Base-by-base conservation (phyloP, 1,284 basidiomycete species). In the Pseudozyma tsukubaensis region DNA sequence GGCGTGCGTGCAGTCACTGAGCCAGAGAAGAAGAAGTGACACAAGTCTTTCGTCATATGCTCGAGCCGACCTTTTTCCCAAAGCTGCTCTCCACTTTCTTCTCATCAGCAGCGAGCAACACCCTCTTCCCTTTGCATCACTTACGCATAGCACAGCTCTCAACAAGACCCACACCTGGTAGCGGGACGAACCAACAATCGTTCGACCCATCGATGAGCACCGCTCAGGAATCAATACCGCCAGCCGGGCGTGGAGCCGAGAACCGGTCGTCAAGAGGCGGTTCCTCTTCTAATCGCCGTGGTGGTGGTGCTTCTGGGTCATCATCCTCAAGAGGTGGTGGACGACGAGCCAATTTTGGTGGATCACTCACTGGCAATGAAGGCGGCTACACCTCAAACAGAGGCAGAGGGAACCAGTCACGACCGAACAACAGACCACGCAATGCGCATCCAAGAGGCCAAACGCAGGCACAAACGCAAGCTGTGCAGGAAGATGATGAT, bases 291-390 rank as follows among this genome's bases (percentile, higher is more conserved):
- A 40, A 52, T 39, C 58, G 58, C 40, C 37, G 60, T 42, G 49
- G 65, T 7, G 59, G 59, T 19, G 32, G 21, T 16, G 24, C 24
- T 29, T 29, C 24, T 29, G 24, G 24, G 24, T 54, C 60, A 18
- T 34, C 8, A 8, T 36, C 57, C 10, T 66, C 60, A 6, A 34
- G 58, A 42, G 68, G 64, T 21, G 72, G 66, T 40, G 54, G 74
- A 35, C 42, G 65, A 44, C 59, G 73, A 6, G 72, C 67, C 61
- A 76, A 73, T 50, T 79, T 79, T 60, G 77, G 77, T 16, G 74
- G 72, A 39, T 66, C 67, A 12, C 64, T 79, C 12, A 77, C 69
- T 32, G 39, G 35, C 29, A 56, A 44, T 32, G 36, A 35, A 6
- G 24, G 24, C 35, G 14, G 21, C 32, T 2, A 55, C 18, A 19